Evolutionary conservation across 2,329 filamentous ascomycete species (phyloP).

Genomic region (Colletotrichum horii): DNA sequence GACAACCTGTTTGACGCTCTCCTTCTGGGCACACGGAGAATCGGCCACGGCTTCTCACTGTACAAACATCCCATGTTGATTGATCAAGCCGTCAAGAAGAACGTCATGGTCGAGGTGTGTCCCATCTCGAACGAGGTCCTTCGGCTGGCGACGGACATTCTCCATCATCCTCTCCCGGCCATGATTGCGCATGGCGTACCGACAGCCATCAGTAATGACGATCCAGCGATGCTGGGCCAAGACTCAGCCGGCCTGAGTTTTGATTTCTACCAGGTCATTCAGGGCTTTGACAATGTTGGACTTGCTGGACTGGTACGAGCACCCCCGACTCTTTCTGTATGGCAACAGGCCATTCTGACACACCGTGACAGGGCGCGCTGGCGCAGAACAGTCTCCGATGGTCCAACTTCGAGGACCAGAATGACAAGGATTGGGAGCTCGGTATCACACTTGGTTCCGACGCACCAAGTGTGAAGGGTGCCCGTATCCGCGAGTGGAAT

Average conservation of each 20-base stretch:
- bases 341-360: background rate
- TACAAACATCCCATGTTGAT: conserved; percentile 91
- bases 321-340: background rate
- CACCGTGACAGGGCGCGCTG: conserved; percentile 47
- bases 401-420: conserved; percentile 86
- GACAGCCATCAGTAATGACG: conserved; percentile 87
- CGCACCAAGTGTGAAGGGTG: conserved; percentile 73
- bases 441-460: conserved; percentile 77
- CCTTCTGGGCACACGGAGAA: conserved; percentile 83
- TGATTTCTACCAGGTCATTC: conserved; percentile 69
- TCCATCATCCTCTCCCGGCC: background rate
- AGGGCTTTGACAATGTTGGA: conserved; percentile 73
- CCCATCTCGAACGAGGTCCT: conserved; percentile 76
- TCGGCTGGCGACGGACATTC: conserved; percentile 42
- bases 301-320: conserved; percentile 77
- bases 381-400: conserved; percentile 93
- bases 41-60: conserved; percentile 87
- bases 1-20: conserved; percentile 88
- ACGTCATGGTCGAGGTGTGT: conserved; percentile 87
- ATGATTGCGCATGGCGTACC: conserved; percentile 84
- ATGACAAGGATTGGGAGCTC: conserved; percentile 70
- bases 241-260: background rate
- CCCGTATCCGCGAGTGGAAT: conserved; percentile 78
- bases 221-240: conserved; percentile 77
- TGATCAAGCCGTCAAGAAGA: conserved; percentile 80